Base-by-base conservation (phyloP, 2,329 filamentous ascomycete genomes). In the Chrysoporthe deuterocubensis region DNA sequence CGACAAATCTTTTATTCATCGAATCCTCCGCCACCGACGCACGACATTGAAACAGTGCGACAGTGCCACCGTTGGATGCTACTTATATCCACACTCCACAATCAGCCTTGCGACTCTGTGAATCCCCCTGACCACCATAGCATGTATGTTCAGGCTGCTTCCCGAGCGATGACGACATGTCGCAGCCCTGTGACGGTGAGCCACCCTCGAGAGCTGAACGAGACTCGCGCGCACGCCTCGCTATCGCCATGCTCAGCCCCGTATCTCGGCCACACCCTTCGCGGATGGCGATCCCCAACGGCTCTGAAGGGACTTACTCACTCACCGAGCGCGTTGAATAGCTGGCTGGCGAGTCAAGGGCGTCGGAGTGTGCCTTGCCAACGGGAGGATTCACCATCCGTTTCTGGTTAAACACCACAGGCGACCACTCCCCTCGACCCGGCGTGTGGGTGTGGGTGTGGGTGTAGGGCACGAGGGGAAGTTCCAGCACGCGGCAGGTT, bases 331-430 rank as follows among this genome's bases (percentile, higher is more conserved):
- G 11, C 11, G 32, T 1, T 21, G 34, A 11, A 34, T 21, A 3
- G 16, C 9, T 8, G 26, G 26, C 18, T 16, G 52, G 26, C 52
- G 52, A 56, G 14, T 56, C 14, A 6, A 56, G 52, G 16, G 26
- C 59, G 26, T 40, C 44, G 18, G 21, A 62, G 60, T n/a, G 21
- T 46, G 32, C 42, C 40, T 50, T 50, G 60, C 44, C 32, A 52
- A 40, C 21, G 18, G 18, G 42, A 62, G 8, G 34, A 37, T 13
- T 50, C 44, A 43, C 44, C 44, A 46, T 46, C 44, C 44, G 6
- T 46, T 13, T 46, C 44, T 5, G 44, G 44, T 46, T 46, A 46
- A 46, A 14, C 18, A 46, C 13, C 13, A 46, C 26, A 26, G 26
- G 26, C 13, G 4, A 46, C 44, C 44, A 46, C 44, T 5, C 44